Conservation (phyloP, 192 early-diverging fungal genomes). For the Powellomyces hirtus region DNA sequence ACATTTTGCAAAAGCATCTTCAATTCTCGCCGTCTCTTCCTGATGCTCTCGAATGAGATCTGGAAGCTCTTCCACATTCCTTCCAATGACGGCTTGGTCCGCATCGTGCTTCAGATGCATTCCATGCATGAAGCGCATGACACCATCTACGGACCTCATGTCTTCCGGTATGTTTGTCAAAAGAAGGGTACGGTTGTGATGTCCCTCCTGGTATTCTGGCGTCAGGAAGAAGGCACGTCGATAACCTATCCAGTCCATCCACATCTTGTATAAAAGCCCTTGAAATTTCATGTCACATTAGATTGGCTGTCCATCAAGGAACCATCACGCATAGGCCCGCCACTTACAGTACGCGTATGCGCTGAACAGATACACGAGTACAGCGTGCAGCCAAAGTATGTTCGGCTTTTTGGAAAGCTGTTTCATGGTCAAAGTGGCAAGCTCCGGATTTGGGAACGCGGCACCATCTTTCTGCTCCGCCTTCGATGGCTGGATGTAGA, state of each 20-base stretch:
- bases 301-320: background rate
- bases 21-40: conserved; percentile 30
- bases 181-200: conserved; percentile 35
- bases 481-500: background rate
- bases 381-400: conserved; percentile 37
- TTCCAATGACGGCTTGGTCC: conserved; percentile 32
- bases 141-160: conserved; percentile 18
- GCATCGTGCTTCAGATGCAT: conserved; percentile 7
- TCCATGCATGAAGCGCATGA: conserved; percentile 28
- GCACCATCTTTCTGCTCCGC: background rate
- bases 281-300: no score
- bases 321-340: no score
- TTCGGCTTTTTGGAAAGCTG: conserved; percentile 16
- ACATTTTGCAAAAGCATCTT: conserved; percentile 32
- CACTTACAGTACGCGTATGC: conserved; percentile 36
- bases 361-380: conserved; percentile 33
- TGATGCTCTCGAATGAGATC: conserved; percentile 39
- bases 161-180: conserved; percentile 38
- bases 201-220: conserved; percentile 21
- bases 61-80: conserved; percentile 32
- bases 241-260: conserved; percentile 29
- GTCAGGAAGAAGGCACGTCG: conserved; percentile 30
- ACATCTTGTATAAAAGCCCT: conserved; percentile 38
- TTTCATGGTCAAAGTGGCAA: conserved; percentile 32
- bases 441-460: conserved; percentile 24